Conservation (phyloP, 2,329 filamentous ascomycete genomes). For the Aspergillus floridensis region DNA sequence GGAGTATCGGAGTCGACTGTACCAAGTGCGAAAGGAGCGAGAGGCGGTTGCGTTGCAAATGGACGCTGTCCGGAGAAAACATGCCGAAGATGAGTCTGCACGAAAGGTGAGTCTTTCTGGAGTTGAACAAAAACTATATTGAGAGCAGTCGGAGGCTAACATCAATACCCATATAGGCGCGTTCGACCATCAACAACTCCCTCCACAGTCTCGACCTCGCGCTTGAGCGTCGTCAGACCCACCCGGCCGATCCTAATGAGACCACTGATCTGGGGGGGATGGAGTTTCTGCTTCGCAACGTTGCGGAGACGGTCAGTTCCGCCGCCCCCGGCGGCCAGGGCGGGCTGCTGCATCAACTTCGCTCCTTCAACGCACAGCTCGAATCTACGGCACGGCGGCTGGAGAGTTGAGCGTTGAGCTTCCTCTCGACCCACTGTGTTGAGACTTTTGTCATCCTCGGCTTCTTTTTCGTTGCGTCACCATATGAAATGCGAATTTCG, state of each 20-base stretch:
- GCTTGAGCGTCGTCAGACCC: slow-evolving; percentile 38
- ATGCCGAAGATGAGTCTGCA: slow-evolving; percentile 39
- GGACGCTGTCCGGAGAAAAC: slow-evolving; percentile 47
- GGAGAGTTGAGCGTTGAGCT: slow-evolving; percentile 20
- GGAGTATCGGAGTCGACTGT: slow-evolving; percentile 47
- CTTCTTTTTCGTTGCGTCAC: background rate
- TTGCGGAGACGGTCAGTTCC: slow-evolving; percentile 43
- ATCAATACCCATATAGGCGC: slow-evolving; percentile 27
- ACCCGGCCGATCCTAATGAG: slow-evolving; percentile 12
- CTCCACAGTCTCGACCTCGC: slow-evolving; percentile 43
- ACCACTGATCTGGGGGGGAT: slow-evolving; percentile 31
- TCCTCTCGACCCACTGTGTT: too few relatives aligned
- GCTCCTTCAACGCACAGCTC: slow-evolving; percentile 44
- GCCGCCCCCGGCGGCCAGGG: slow-evolving; percentile 38
- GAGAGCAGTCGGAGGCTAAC: background rate
- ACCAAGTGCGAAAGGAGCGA: slow-evolving; percentile 48
- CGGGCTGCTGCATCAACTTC: slow-evolving; percentile 42
- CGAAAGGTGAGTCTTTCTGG: slow-evolving; percentile 29
- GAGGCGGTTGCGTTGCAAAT: slow-evolving; percentile 51
- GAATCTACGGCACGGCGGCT: slow-evolving; percentile 34
- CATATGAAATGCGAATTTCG: too few relatives aligned
- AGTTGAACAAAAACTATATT: too few relatives aligned
- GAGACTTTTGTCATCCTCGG: background rate
- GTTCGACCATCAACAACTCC: slow-evolving; percentile 42
- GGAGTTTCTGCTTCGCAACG: slow-evolving; percentile 44